A percentile compares a stretch with the other conserved stretches of the same genome.
phyloP scores from a whole-genome alignment of 805 yeast genomes.

The Kregervanrija delftensis region DNA sequence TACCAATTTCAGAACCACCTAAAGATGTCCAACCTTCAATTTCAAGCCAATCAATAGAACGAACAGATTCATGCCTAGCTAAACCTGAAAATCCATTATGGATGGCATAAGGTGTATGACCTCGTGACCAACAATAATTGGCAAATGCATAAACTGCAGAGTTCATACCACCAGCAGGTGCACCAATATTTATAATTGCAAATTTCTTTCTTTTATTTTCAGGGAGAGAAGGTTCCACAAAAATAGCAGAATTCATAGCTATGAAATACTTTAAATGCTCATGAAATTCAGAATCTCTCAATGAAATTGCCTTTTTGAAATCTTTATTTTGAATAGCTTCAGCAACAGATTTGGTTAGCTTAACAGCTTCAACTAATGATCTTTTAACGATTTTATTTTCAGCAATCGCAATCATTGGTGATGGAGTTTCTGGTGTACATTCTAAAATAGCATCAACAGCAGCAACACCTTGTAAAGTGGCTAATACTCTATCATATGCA shows the following conservation, averaged over 20 bases:
- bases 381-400: conserved; percentile 65
- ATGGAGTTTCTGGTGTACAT: conserved; percentile 61
- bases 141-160: conserved; percentile 74
- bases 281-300: conserved; percentile 65
- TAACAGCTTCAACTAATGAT: conserved; percentile 69
- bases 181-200: conserved; percentile 72
- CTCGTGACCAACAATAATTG: conserved; percentile 65
- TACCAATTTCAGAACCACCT: conserved; percentile 82
- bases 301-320: conserved; percentile 61
- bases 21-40: conserved; percentile 65
- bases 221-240: conserved; percentile 55
- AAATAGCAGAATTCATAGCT: conserved; percentile 63
- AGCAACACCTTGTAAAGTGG: conserved; percentile 77
- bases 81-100: conserved; percentile 72
- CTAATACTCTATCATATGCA: conserved; percentile 64
- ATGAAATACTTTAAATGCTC: conserved; percentile 59
- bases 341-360: conserved; percentile 65
- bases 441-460: conserved; percentile 73
- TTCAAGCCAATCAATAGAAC: conserved; percentile 57
- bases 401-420: conserved; percentile 69
- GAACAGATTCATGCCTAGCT: conserved; percentile 54
- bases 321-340: conserved; percentile 57
- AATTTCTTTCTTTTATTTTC: conserved; percentile 48
- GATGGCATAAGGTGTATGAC: conserved; percentile 66
- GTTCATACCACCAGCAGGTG: conserved; percentile 75